Evolutionary conservation across 495 filamentous ascomycete genomes (phyloP).

Genomic region (Sphaerosporella brunnea): DNA sequence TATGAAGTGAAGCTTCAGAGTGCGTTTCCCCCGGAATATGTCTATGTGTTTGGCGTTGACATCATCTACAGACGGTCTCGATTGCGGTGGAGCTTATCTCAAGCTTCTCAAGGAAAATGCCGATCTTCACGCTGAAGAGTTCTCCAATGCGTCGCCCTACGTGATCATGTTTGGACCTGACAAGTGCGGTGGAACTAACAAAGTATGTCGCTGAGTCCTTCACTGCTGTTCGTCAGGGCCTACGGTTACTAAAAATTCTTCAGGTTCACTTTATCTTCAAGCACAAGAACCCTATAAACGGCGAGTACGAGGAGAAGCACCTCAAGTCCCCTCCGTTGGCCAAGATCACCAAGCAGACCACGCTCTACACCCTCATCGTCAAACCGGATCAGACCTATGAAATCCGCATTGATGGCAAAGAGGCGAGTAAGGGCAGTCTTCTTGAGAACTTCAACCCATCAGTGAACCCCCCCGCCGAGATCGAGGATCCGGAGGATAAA

Average conservation of each 20-base stretch:
- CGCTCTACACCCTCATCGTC: conserved; percentile 91
- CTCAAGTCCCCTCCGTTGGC: conserved; percentile 66
- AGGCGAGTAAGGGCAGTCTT: conserved; percentile 72
- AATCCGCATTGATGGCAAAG: conserved; percentile 75
- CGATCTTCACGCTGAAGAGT: conserved; percentile 90
- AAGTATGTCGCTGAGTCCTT: conserved; percentile 39
- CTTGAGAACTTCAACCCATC: conserved; percentile 85
- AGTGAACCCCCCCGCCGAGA: conserved; percentile 91
- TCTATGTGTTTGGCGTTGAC: conserved; percentile 14
- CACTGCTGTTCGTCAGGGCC: not conserved
- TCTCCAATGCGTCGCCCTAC: conserved; percentile 92
- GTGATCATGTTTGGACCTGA: conserved; percentile 99
- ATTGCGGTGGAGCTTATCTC: conserved; percentile 97
- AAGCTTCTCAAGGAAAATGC: conserved; percentile 98
- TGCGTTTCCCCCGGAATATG: conserved; percentile 32
- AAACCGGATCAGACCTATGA: conserved; percentile 87
- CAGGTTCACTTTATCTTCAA: conserved; percentile 99
- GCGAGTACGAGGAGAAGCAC: conserved; percentile 99
- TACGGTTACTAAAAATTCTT: not conserved
- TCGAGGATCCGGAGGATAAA: conserved; percentile 85
- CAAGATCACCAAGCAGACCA: conserved; percentile 72
- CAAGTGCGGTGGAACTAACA: conserved; percentile 98
- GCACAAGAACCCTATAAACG: conserved; percentile 99
- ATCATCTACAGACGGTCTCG: conserved; percentile 53
- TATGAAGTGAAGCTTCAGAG: conserved; percentile 99